These are phyloP conservation scores for Aspergillus intermedius DNA, from an alignment of 2,329 filamentous ascomycete species.

Conservation along the genomic window DNA sequence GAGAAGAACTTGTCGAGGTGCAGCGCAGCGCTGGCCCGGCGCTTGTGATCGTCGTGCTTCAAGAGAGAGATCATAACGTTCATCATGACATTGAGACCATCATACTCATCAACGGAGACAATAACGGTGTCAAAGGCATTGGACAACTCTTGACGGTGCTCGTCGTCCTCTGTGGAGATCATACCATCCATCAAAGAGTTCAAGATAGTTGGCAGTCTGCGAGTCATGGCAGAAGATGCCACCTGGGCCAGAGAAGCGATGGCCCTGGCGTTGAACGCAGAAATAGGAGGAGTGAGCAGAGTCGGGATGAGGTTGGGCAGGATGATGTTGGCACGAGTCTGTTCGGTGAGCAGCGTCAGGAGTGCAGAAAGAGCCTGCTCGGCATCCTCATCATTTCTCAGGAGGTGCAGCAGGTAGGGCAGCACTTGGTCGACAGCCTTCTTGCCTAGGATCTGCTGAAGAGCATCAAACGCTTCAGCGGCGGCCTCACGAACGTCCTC, in stretches of 20 bases:
- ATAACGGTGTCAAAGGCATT: slow-evolving; percentile 82
- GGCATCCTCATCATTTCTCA: slow-evolving; percentile 78
- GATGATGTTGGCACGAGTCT: slow-evolving; percentile 90
- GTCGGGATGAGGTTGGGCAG: slow-evolving; percentile 93
- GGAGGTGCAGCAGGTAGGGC: slow-evolving; percentile 81
- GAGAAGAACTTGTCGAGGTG: slow-evolving; percentile 85
- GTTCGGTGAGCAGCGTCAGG: slow-evolving; percentile 87
- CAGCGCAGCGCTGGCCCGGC: slow-evolving; percentile 67
- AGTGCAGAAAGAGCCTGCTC: slow-evolving; percentile 89
- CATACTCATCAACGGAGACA: slow-evolving; percentile 87
- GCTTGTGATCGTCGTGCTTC: slow-evolving; percentile 87
- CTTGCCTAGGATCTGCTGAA: slow-evolving; percentile 92
- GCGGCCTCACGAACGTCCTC: slow-evolving; percentile 89
- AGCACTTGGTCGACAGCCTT: slow-evolving; percentile 91
- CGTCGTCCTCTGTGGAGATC: slow-evolving; percentile 64
- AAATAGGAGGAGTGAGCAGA: slow-evolving; percentile 81
- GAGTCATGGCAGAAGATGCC: slow-evolving; percentile 82
- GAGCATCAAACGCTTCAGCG: slow-evolving; percentile 90
- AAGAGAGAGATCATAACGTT: slow-evolving; percentile 79
- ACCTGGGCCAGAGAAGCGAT: slow-evolving; percentile 89
- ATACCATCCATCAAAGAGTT: slow-evolving; percentile 94
- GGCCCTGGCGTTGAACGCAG: slow-evolving; percentile 89
- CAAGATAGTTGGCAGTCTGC: slow-evolving; percentile 80
- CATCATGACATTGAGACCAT: slow-evolving; percentile 93
- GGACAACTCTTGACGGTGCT: slow-evolving; percentile 65